Percentiles rank a stretch among this genome's conserved stretches.
These are phyloP conservation scores for Panicum virgatum DNA, from an alignment of 202 grass and related monocot genomes.

Conservation along the genomic window DNA sequence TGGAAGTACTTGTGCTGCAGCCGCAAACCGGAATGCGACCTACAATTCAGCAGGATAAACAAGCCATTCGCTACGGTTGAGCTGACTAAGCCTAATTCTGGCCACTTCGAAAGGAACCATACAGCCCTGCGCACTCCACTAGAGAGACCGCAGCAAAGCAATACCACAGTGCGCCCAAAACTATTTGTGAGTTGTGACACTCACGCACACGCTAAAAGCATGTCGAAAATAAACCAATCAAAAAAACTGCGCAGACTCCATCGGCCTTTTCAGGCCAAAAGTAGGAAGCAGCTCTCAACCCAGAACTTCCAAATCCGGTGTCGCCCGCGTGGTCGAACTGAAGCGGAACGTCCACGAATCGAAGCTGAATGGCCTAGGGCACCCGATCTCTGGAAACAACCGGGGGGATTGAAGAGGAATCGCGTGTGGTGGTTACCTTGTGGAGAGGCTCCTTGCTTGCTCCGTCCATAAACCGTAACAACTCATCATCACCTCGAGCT, in stretches of 20 bases:
- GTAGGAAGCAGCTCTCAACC: not conserved
- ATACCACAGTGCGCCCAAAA: not conserved
- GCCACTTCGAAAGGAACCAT: not conserved
- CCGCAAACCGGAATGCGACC: not conserved
- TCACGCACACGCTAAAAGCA: not conserved
- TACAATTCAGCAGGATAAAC: not conserved
- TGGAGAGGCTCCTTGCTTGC: conserved; percentile 49
- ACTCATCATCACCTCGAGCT: conserved; percentile 54
- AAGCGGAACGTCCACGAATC: not conserved
- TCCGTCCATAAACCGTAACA: conserved; percentile 60
- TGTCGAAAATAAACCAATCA: not conserved
- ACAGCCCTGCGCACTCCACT: conserved; percentile 9
- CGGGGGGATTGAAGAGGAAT: not conserved
- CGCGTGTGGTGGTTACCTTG: conserved; percentile 27
- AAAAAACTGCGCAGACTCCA: not conserved
- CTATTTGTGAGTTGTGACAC: not conserved
- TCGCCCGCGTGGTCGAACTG: not conserved
- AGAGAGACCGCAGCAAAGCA: conserved; percentile 4
- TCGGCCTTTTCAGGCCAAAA: conserved; percentile 11
- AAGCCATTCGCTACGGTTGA: not conserved
- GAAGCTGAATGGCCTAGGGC: not conserved
- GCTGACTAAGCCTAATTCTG: conserved; percentile 16
- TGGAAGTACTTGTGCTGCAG: not conserved
- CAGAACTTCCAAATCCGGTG: conserved; percentile 15
- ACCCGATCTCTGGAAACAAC: not conserved